Evolutionary conservation across 2,329 filamentous ascomycete species (phyloP).

Genomic region (Epichloe hybrida): DNA sequence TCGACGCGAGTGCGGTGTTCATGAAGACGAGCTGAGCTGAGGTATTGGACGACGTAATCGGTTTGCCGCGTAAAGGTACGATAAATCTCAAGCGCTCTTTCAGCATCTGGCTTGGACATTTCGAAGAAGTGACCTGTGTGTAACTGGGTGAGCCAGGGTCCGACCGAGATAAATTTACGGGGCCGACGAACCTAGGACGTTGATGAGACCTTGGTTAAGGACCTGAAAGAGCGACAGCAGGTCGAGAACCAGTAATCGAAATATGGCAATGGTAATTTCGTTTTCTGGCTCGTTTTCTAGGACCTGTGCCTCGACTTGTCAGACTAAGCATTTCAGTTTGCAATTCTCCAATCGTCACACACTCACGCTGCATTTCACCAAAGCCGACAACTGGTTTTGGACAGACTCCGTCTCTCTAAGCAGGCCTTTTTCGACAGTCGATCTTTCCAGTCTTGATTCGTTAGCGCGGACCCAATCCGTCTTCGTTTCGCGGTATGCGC

Average conservation of each 20-base stretch:
- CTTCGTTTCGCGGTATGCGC: slow-evolving; percentile 71
- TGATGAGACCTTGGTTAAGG: slow-evolving; percentile 94
- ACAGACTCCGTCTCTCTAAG: slow-evolving; percentile 84
- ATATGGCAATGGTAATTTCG: slow-evolving; percentile 90
- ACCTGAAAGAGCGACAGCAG: slow-evolving; percentile 83
- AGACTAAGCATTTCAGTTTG: not conserved
- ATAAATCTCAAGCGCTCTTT: slow-evolving; percentile 84
- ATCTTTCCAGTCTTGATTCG: slow-evolving; percentile 68
- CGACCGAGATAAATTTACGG: slow-evolving; percentile 3
- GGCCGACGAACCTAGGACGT: slow-evolving; percentile 62
- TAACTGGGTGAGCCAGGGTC: slow-evolving; percentile 7
- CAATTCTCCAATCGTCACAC: not conserved
- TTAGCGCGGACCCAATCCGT: slow-evolving; percentile 80
- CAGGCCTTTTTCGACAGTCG: slow-evolving; percentile 83
- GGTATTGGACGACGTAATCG: slow-evolving; percentile 80
- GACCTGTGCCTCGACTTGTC: slow-evolving; percentile 38
- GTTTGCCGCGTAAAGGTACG: slow-evolving; percentile 85
- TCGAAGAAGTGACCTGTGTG: slow-evolving; percentile 85
- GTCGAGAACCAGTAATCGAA: slow-evolving; percentile 81
- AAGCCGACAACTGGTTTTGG: slow-evolving; percentile 71
- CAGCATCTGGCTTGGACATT: slow-evolving; percentile 88
- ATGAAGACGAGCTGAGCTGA: slow-evolving; percentile 75
- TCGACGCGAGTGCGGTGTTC: slow-evolving; percentile 86
- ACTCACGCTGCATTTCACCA: slow-evolving; percentile 81
- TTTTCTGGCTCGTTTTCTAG: slow-evolving; percentile 84